Evolutionary conservation across 2,329 filamentous ascomycete genomes (phyloP), one percentile per base, ranked within the genome.

Genomic region (Metarhizium rileyi): DNA sequence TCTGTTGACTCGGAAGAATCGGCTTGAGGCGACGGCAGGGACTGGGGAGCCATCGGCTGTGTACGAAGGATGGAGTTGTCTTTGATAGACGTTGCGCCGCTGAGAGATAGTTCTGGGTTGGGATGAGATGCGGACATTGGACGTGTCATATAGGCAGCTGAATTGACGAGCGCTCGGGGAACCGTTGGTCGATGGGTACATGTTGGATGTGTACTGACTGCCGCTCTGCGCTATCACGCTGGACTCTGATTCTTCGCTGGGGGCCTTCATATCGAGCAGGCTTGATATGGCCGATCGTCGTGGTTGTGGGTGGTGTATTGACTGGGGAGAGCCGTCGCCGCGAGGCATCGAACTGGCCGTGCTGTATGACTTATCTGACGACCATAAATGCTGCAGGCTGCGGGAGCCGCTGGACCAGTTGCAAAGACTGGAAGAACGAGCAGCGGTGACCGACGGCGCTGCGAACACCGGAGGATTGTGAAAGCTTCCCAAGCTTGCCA

Each of bases 231-330:
- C 47, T 26, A 45, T 14, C 20, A 48, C 20, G 35, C 49, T 54
- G 4, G 22, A 44, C n/a, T 28, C 36, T 33, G 46, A 16, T 16
- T 46, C 44, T 26, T 40, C 23, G 18, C 42, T 50, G 5, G 50
- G 47, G 2, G 47, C 40, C 33, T 40, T 43, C 25, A 23, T n/a
- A 14, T 42, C n/a, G n/a, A 55, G 38, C 36, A 55, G 35, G 5
- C 25, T 26, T 14, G 43, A 48, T 44, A 25, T 27, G 14, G 20
- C 47, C 10, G 47, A 49, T 27, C 56, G 51, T 9, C 51, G 49
- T 9, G 62, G 62, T 23, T 55, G 59, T 27, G 63, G 63, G 14
- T 65, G 60, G 25, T 53, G 43, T 12, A 55, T 28, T 9, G 22
- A 44, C 44, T 20, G 18, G 20, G 49, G 47, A 40, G 44, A 49